Percentiles rank a stretch among this genome's conserved stretches.
Evolutionary conservation across 306 rosid species (phyloP).

Genomic region (Potentilla sterilis): DNA sequence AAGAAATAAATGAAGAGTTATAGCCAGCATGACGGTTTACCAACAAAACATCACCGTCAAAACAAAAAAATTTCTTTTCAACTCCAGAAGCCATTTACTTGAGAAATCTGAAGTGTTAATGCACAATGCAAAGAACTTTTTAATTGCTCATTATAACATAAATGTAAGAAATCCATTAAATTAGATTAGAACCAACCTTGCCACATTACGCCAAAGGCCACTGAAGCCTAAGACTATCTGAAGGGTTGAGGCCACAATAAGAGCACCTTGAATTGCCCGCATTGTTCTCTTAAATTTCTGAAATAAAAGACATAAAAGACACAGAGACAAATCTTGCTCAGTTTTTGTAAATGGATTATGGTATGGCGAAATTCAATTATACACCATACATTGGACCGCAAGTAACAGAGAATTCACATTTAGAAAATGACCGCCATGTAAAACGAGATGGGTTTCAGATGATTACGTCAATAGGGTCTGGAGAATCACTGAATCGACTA

Average conservation of each 20-base stretch:
- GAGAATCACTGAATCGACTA: conserved; percentile 70
- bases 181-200: conserved; percentile 59
- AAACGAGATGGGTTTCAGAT: conserved; percentile 30
- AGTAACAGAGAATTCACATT: neutral
- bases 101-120: conserved; percentile 5
- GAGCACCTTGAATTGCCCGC: conserved; percentile 96
- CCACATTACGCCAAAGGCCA: conserved; percentile 99
- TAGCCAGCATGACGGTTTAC: neutral
- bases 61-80: neutral
- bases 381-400: neutral
- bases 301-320: conserved; percentile 7
- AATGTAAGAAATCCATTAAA: neutral
- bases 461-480: conserved; percentile 66
- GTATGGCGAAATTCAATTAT: neutral
- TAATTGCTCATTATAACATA: neutral
- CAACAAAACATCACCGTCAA: neutral
- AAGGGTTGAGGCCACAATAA: conserved; percentile 94
- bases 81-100: neutral
- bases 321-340: neutral
- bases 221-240: conserved; percentile 99
- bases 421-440: conserved; percentile 13
- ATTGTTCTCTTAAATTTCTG: conserved; percentile 92
- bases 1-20: neutral
- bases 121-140: neutral
- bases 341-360: neutral